Conservation (phyloP, 2,329 filamentous ascomycete genomes). For the Blastomyces emzantsi region DNA sequence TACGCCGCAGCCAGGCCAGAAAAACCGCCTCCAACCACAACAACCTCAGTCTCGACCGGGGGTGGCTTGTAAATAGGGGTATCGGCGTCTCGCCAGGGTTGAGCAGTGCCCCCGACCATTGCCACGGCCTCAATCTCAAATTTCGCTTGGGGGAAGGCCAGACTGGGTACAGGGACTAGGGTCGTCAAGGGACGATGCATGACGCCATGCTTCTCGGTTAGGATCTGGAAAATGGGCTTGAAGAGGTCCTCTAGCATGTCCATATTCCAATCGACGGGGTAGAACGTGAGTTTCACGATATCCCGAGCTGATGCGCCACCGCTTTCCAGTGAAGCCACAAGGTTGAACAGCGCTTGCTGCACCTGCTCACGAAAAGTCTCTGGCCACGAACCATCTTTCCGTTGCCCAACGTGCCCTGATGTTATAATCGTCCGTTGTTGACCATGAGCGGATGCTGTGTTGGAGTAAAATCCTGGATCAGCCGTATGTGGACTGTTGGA, state of each 20-base stretch:
- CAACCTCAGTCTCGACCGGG: neutral
- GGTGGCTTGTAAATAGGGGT: neutral
- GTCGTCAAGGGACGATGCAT: slow-evolving; percentile 38
- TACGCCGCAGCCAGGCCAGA: slow-evolving; percentile 31
- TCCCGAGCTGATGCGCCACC: neutral
- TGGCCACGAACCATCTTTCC: neutral
- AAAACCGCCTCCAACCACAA: slow-evolving; percentile 30
- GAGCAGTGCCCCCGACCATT: slow-evolving; percentile 10
- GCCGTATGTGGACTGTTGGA: neutral
- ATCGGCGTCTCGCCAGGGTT: slow-evolving; percentile 6
- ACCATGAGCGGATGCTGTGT: neutral
- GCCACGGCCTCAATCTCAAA: slow-evolving; percentile 40
- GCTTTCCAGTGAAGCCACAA: neutral
- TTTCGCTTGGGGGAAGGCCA: slow-evolving; percentile 33
- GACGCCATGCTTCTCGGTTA: slow-evolving; percentile 24
- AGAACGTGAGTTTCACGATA: neutral
- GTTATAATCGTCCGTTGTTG: neutral
- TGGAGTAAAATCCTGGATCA: neutral
- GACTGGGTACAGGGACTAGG: slow-evolving; percentile 34
- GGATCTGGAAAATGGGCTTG: neutral
- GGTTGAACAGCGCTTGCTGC: neutral
- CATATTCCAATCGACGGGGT: neutral
- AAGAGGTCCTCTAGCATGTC: neutral
- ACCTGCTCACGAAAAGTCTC: neutral
- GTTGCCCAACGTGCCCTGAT: neutral